Evolutionary conservation across 2,329 filamentous ascomycete species (phyloP).

Genomic region (Graphilbum fragrans): DNA sequence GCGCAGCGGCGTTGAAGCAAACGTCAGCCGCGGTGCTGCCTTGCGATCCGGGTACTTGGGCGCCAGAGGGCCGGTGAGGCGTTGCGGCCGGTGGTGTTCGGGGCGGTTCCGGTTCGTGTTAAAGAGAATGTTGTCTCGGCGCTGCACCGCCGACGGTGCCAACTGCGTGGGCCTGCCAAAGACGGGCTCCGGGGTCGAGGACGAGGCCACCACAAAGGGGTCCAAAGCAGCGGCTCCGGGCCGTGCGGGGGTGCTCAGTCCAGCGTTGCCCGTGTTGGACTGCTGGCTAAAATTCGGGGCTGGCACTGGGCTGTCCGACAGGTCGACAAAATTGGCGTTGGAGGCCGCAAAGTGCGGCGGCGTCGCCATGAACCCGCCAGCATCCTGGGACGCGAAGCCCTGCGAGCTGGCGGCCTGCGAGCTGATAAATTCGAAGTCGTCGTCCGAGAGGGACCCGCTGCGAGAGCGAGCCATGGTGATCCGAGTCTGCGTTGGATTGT

Average conservation of each 20-base stretch:
- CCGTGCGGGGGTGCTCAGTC: no score
- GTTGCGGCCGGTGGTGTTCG: constrained; percentile 42
- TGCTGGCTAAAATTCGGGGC: neutral
- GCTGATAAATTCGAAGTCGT: constrained; percentile 22
- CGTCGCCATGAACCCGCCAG: constrained; percentile 5
- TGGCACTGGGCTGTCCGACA: constrained; percentile 16
- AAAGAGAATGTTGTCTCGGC: constrained; percentile 42
- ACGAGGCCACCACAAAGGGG: neutral
- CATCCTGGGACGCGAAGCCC: constrained; percentile 3
- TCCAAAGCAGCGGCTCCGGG: neutral
- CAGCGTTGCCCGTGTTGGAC: neutral
- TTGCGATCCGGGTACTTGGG: constrained; percentile 35
- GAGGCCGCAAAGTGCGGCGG: constrained; percentile 25
- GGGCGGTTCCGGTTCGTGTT: constrained; percentile 36
- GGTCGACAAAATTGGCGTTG: constrained; percentile 18
- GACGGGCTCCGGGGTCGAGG: constrained; percentile 13
- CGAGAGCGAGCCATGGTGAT: constrained; percentile 15
- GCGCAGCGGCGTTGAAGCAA: constrained; percentile 27
- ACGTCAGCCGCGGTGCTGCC: constrained; percentile 32
- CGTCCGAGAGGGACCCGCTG: constrained; percentile 22
- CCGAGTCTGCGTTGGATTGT: no score
- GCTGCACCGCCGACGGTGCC: constrained; percentile 33
- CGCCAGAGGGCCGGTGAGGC: constrained; percentile 32
- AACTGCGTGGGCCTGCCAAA: constrained; percentile 19
- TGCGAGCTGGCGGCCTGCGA: constrained; percentile 19